These are phyloP conservation scores for Fusarium sp. DNA, from an alignment of 2,329 filamentous ascomycete species.

Conservation along the genomic window DNA sequence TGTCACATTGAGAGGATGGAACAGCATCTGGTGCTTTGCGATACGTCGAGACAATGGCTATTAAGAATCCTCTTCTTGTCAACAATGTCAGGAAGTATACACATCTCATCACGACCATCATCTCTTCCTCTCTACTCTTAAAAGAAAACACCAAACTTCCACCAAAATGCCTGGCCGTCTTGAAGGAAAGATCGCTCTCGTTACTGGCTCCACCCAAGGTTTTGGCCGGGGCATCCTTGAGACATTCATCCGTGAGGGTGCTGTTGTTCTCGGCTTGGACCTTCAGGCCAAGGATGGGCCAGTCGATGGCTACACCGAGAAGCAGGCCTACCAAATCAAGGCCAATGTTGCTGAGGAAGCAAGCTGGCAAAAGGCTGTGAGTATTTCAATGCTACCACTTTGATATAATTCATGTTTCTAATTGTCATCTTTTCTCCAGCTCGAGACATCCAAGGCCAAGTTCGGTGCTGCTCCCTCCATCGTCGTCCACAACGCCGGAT, in stretches of 20 bases:
- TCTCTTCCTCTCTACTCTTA: neutral
- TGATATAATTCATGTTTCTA: neutral
- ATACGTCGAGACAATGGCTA: too few relatives aligned
- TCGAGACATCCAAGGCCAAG: conserved; percentile 19
- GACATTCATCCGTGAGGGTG: conserved; percentile 25
- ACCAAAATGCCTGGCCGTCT: conserved; percentile 33
- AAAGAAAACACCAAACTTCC: too few relatives aligned
- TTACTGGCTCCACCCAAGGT: conserved; percentile 25
- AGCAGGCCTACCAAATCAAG: conserved; percentile 37
- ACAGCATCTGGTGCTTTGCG: too few relatives aligned
- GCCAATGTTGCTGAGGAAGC: conserved; percentile 38
- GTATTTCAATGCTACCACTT: neutral
- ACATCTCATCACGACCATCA: neutral
- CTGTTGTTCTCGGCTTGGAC: conserved; percentile 19
- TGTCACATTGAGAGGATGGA: too few relatives aligned
- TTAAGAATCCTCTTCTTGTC: neutral
- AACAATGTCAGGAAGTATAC: too few relatives aligned
- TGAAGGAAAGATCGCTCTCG: conserved; percentile 28
- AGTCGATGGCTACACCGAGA: conserved; percentile 29
- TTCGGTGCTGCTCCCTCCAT: conserved; percentile 28
- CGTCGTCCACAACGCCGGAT: conserved; percentile 31
- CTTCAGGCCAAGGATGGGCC: conserved; percentile 25
- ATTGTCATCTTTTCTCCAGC: conserved; percentile 19
- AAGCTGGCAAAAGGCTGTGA: conserved; percentile 31
- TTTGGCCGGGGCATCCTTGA: conserved; percentile 30